Conservation (phyloP, 1,139 yeast genomes). For the Geotrichum candidum region DNA sequence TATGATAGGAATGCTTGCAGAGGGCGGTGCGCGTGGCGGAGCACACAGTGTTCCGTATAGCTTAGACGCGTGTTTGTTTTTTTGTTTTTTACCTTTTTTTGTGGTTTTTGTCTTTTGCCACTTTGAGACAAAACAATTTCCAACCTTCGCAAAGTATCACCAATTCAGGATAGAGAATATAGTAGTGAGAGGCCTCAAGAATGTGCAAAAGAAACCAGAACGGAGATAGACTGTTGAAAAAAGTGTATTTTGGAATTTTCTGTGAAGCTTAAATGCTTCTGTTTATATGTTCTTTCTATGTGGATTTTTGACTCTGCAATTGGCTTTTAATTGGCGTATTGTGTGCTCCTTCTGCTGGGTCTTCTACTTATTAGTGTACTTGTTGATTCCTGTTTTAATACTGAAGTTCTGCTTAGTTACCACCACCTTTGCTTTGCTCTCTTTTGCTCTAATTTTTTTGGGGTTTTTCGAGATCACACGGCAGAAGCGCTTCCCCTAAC, state of each 20-base stretch:
- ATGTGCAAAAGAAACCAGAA: background rate
- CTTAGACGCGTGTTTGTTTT: background rate
- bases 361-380: background rate
- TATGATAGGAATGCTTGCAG: background rate
- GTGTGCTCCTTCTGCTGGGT: background rate
- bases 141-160: background rate
- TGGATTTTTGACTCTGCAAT: background rate
- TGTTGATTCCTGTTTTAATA: background rate
- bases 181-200: background rate
- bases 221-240: background rate
- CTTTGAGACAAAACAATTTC: background rate
- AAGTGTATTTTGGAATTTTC: background rate
- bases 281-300: background rate
- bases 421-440: too few species aligned
- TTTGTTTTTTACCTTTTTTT: background rate
- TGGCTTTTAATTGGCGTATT: background rate
- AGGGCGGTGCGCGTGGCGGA: background rate
- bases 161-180: background rate
- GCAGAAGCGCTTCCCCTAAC: background rate
- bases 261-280: background rate
- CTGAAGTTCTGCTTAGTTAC: background rate
- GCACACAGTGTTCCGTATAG: background rate
- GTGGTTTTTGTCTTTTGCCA: background rate
- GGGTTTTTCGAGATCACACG: background rate
- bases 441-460: background rate